Evolutionary conservation across 1,284 basidiomycete genomes (phyloP).

Genomic region (Waitea zeae): DNA sequence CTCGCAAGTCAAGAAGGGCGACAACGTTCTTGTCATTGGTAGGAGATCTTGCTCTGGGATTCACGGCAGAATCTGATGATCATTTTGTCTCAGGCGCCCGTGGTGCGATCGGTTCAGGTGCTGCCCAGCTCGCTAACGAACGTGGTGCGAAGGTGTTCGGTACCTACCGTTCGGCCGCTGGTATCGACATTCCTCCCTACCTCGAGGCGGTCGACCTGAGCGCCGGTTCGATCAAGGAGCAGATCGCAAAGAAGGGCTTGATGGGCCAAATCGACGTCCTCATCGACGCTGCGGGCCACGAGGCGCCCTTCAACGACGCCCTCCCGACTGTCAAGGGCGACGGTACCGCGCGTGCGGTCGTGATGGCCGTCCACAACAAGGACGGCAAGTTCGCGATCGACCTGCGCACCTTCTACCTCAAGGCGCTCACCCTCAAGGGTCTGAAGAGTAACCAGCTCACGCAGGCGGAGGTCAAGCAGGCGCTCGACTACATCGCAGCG

Average conservation of each 20-base stretch:
- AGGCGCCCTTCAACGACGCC: slow-evolving; percentile 16
- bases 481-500: slow-evolving; percentile 18
- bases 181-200: slow-evolving; percentile 9
- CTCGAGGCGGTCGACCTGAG: slow-evolving; percentile 16
- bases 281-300: slow-evolving; percentile 17
- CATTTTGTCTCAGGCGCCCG: slow-evolving; percentile 12
- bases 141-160: slow-evolving; percentile 16
- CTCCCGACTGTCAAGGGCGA: slow-evolving; percentile 14
- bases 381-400: slow-evolving; percentile 15
- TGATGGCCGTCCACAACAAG: slow-evolving; percentile 16
- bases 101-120: slow-evolving; percentile 17
- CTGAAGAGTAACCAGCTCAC: slow-evolving; percentile 13
- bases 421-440: slow-evolving; percentile 14
- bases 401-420: slow-evolving; percentile 16
- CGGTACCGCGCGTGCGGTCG: slow-evolving; percentile 16
- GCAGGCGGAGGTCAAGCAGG: slow-evolving; percentile 11
- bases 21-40: too few species aligned
- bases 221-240: slow-evolving; percentile 13
- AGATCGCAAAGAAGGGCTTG: slow-evolving; percentile 12
- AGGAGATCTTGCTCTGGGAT: slow-evolving; percentile 8
- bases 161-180: slow-evolving; percentile 15
- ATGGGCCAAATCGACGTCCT: slow-evolving; percentile 16
- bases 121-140: slow-evolving; percentile 15
- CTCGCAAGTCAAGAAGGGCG: too few species aligned
- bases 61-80: background rate